These are phyloP conservation scores for Starmerella ratchasimensis DNA, from an alignment of 805 yeast genomes.

Conservation along the genomic window DNA sequence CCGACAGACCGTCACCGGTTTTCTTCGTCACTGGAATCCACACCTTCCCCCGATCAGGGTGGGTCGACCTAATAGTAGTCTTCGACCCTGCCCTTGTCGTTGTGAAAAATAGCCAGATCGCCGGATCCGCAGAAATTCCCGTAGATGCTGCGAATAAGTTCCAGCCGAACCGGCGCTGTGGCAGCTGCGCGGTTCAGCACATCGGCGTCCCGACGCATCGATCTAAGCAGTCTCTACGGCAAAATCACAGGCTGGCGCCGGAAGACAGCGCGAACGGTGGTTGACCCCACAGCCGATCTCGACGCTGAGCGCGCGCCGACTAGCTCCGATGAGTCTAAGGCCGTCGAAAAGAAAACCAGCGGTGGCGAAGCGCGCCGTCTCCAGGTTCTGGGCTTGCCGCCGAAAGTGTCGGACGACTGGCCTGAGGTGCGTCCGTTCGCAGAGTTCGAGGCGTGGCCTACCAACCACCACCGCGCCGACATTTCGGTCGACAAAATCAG, in stretches of 20 bases:
- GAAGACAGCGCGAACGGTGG: constrained; percentile 5
- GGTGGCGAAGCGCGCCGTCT: constrained; percentile 20
- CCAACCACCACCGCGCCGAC: constrained; percentile 16
- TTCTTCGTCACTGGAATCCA: too few species aligned
- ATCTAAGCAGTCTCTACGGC: constrained; percentile 13
- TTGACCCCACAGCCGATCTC: constrained; percentile 18
- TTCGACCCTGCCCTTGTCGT: too few species aligned
- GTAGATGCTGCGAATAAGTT: too few species aligned
- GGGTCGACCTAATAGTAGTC: too few species aligned
- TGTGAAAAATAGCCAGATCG: too few species aligned
- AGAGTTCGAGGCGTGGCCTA: constrained; percentile 25
- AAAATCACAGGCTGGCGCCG: constrained; percentile 15
- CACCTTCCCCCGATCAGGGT: too few species aligned
- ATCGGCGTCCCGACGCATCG: constrained; percentile 6
- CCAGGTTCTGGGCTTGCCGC: constrained; percentile 19
- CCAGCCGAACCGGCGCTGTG: too few species aligned
- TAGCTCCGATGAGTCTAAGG: constrained; percentile 11
- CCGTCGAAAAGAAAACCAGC: constrained; percentile 16
- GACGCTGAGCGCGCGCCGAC: constrained; percentile 11
- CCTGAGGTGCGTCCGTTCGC: constrained; percentile 11
- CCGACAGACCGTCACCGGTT: too few species aligned
- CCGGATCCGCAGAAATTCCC: too few species aligned
- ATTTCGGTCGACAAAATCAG: constrained; percentile 14
- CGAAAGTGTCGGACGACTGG: constrained; percentile 11
- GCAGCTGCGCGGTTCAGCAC: constrained; percentile 12